A percentile compares a stretch with the other conserved stretches of the same genome.
phyloP scores from a whole-genome alignment of 768 basidiomycete species.

The Kwoniella botswanensis region DNA sequence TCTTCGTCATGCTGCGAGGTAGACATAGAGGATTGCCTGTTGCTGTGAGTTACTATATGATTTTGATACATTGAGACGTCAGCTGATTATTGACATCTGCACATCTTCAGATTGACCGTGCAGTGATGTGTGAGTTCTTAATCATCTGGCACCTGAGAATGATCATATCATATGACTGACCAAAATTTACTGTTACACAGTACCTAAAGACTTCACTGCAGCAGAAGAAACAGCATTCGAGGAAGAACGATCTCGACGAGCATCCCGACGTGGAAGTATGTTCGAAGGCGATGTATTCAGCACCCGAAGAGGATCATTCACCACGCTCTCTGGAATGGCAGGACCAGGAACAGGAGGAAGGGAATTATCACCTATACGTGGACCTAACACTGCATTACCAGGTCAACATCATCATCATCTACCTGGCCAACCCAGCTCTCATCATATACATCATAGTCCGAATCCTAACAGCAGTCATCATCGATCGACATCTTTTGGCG shows the following conservation, averaged over 20 bases:
- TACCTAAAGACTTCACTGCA: constrained; percentile 55
- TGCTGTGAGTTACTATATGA: constrained; percentile 35
- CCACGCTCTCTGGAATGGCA: constrained; percentile 4
- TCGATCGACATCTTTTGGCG: constrained; percentile 20
- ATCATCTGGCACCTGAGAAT: too few species aligned
- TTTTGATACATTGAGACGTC: too few species aligned
- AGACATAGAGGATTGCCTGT: constrained; percentile 73
- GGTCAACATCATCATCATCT: constrained; percentile 19
- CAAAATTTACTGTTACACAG: constrained; percentile 3
- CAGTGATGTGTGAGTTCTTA: constrained; percentile 53
- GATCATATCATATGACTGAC: background rate
- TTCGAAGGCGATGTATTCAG: constrained; percentile 26
- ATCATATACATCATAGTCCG: constrained; percentile 3
- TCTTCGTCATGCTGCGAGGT: constrained; percentile 89
- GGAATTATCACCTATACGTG: constrained; percentile 16
- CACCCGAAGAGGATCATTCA: constrained; percentile 21
- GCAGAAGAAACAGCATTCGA: constrained; percentile 55
- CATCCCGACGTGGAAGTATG: constrained; percentile 36
- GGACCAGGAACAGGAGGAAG: background rate
- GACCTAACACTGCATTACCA: constrained; percentile 18
- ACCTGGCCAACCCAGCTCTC: constrained; percentile 2
- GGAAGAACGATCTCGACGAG: constrained; percentile 48
- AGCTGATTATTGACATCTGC: too few species aligned
- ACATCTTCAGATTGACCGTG: constrained; percentile 51
- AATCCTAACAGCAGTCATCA: background rate